phyloP scores from a whole-genome alignment of 2,329 filamentous ascomycete genomes.

The Epichloe amarillans region DNA sequence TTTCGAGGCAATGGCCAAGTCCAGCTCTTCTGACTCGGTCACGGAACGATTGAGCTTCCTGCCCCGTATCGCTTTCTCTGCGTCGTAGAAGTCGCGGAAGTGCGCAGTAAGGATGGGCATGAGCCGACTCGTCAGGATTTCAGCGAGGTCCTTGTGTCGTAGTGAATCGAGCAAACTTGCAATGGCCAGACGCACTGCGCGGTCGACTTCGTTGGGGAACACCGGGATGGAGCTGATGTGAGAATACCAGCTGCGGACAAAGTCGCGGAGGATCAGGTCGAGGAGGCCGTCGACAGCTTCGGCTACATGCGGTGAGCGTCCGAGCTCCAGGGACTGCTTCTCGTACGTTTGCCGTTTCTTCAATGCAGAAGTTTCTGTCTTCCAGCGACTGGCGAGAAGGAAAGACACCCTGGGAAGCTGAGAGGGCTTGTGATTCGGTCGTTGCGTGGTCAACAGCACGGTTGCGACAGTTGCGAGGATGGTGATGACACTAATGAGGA shows the following conservation, averaged over 20 bases:
- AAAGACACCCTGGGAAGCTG: constrained; percentile 42
- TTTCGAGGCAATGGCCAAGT: constrained; percentile 88
- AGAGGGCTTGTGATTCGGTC: constrained; percentile 26
- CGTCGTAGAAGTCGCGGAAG: constrained; percentile 80
- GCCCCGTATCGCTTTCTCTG: constrained; percentile 75
- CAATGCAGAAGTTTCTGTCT: constrained; percentile 53
- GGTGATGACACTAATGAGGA: constrained; percentile 41
- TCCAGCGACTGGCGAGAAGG: constrained; percentile 51
- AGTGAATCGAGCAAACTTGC: constrained; percentile 58
- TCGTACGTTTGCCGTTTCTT: constrained; percentile 54
- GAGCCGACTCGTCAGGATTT: constrained; percentile 66
- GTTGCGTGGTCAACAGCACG: constrained; percentile 40
- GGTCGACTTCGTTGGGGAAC: constrained; percentile 81
- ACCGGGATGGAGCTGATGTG: constrained; percentile 68
- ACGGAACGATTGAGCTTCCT: constrained; percentile 78
- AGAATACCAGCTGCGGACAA: constrained; percentile 78
- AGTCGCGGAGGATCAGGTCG: constrained; percentile 65
- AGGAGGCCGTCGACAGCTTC: constrained; percentile 69
- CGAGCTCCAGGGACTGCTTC: constrained; percentile 55
- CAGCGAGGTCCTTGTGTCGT: constrained; percentile 66
- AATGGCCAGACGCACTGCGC: constrained; percentile 59
- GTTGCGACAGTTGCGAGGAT: constrained; percentile 41
- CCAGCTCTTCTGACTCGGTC: constrained; percentile 91
- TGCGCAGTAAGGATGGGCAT: constrained; percentile 83
- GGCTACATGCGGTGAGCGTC: constrained; percentile 61